phyloP scores from a whole-genome alignment of 2,329 filamentous ascomycete species.

The Pseudogymnoascus sp. region DNA sequence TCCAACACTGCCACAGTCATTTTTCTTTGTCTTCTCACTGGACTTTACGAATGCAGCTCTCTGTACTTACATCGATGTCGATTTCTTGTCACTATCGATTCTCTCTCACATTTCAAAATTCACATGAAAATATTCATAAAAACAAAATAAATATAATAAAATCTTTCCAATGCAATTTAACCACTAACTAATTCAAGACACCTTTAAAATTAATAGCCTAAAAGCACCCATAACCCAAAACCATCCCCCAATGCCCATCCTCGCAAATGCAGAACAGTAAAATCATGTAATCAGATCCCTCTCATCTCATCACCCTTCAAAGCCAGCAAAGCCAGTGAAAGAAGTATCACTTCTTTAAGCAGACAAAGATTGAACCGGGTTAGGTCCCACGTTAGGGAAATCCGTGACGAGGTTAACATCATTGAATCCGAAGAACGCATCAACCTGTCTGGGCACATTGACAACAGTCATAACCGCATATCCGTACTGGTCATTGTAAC shows the following conservation, averaged over 20 bases:
- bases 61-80: too few species aligned
- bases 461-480: slow-evolving; percentile 10
- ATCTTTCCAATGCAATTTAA: not conserved
- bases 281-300: not conserved
- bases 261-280: slow-evolving; percentile 1
- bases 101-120: not conserved
- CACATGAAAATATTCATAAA: not conserved
- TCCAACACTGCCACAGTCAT: too few species aligned
- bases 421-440: slow-evolving; percentile 10
- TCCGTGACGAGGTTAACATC: not conserved
- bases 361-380: not conserved
- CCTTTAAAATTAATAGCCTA: not conserved
- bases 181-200: not conserved
- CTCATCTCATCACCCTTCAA: not conserved
- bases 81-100: too few species aligned
- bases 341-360: too few species aligned
- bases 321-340: not conserved
- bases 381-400: not conserved
- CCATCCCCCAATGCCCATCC: not conserved
- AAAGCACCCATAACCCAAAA: not conserved
- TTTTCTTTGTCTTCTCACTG: too few species aligned
- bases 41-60: too few species aligned
- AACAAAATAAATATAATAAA: not conserved
- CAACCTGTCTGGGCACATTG: not conserved
- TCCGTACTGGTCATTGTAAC: not conserved